A percentile compares a stretch with the other conserved stretches of the same genome.
phyloP scores from a whole-genome alignment of 805 yeast species.

The Wickerhamiella shivajii region DNA sequence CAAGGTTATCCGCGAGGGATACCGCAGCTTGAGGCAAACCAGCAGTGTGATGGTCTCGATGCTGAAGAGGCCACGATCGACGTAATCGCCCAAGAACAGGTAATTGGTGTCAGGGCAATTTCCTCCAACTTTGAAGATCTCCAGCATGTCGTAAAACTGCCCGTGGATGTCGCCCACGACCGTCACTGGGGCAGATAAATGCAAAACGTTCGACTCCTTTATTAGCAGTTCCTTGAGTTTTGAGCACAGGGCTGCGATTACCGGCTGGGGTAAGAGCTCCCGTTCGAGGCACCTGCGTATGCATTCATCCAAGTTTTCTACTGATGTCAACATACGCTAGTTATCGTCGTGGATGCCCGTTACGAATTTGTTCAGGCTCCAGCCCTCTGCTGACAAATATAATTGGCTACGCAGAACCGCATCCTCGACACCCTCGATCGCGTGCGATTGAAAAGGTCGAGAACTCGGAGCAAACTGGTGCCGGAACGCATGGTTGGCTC shows the following conservation, averaged over 20 bases:
- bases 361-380: no score
- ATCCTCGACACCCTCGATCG: no score
- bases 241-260: conserved; percentile 58
- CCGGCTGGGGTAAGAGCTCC: conserved; percentile 54
- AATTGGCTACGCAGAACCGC: no score
- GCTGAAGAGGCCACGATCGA: conserved; percentile 86
- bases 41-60: conserved; percentile 83
- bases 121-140: conserved; percentile 89
- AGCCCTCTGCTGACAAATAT: no score
- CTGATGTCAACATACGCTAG: conserved; percentile 13
- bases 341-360: no score
- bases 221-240: conserved; percentile 70
- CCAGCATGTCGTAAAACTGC: conserved; percentile 85
- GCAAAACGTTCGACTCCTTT: conserved; percentile 74
- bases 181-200: conserved; percentile 73
- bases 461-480: no score
- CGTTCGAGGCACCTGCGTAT: conserved; percentile 50
- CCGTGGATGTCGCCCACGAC: conserved; percentile 98
- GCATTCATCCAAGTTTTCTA: conserved; percentile 45
- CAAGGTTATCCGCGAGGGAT: conserved; percentile 68
- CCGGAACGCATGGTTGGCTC: no score
- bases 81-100: conserved; percentile 87
- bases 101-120: conserved; percentile 87
- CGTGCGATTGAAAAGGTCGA: no score
- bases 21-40: conserved; percentile 69